A percentile compares a stretch with the other conserved stretches of the same genome.
phyloP scores from a whole-genome alignment of 305 asterid species.

The Andrographis paniculata region DNA sequence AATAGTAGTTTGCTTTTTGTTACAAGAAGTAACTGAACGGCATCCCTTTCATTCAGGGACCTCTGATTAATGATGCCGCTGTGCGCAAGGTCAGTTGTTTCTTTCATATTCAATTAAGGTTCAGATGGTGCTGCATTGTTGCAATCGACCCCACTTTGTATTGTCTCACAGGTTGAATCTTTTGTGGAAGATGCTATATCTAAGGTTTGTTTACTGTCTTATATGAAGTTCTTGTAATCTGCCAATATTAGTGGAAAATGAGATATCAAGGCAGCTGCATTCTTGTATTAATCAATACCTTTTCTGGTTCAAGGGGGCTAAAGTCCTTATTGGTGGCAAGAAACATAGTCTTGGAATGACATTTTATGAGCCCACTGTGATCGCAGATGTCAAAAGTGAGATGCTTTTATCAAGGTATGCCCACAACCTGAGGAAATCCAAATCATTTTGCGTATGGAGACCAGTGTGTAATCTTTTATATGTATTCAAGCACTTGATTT shows the following conservation, averaged over 20 bases:
- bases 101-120: slow-evolving; percentile 16
- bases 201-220: slow-evolving; percentile 46
- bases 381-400: slow-evolving; percentile 69
- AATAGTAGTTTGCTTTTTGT: slow-evolving; percentile 17
- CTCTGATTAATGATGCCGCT: slow-evolving; percentile 90
- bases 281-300: slow-evolving; percentile 9
- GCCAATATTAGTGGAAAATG: neutral
- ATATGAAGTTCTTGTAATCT: neutral
- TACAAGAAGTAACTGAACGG: slow-evolving; percentile 13
- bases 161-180: slow-evolving; percentile 64
- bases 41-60: slow-evolving; percentile 51
- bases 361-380: slow-evolving; percentile 88
- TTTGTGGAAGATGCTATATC: slow-evolving; percentile 81
- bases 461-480: slow-evolving; percentile 2
- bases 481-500: slow-evolving; percentile 6
- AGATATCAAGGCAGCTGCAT: neutral
- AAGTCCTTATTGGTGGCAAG: slow-evolving; percentile 76
- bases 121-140: slow-evolving; percentile 10
- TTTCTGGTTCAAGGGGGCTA: slow-evolving; percentile 74
- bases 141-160: slow-evolving; percentile 20
- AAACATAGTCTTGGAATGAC: slow-evolving; percentile 85
- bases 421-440: slow-evolving; percentile 12
- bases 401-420: slow-evolving; percentile 74
- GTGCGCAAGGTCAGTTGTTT: slow-evolving; percentile 54
- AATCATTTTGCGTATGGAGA: slow-evolving; percentile 4